These are phyloP conservation scores for Aureobasidium zeae DNA, from an alignment of 2,329 filamentous ascomycete species.

Conservation along the genomic window DNA sequence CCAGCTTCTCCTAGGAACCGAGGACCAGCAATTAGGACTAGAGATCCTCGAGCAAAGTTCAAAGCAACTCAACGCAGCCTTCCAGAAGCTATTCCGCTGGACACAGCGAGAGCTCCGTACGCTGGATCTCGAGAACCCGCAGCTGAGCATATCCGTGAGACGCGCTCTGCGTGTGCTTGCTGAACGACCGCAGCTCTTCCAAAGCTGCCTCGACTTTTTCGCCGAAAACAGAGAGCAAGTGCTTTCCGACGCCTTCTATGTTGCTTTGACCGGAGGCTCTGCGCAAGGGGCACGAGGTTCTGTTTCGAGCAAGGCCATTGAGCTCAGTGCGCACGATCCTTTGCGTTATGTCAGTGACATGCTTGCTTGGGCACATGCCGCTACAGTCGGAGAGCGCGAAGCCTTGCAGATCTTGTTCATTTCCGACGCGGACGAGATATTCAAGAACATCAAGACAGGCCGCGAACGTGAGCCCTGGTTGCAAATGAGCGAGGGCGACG, in stretches of 20 bases:
- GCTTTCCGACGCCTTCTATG: constrained; percentile 80
- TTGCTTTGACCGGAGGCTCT: constrained; percentile 67
- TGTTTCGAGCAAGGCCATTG: constrained; percentile 69
- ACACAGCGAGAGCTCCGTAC: constrained; percentile 88
- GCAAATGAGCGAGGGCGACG: constrained; percentile 39
- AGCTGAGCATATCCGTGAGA: constrained; percentile 77
- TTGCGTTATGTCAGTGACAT: constrained; percentile 92
- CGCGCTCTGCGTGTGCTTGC: constrained; percentile 77
- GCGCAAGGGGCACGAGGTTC: constrained; percentile 36
- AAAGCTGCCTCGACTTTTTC: constrained; percentile 88
- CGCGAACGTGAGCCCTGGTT: constrained; percentile 74
- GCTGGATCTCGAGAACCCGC: constrained; percentile 86
- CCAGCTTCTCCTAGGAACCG: constrained; percentile 77
- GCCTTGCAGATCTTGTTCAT: constrained; percentile 87
- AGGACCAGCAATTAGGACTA: constrained; percentile 77
- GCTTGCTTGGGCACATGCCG: constrained; percentile 93
- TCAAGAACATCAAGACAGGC: constrained; percentile 69
- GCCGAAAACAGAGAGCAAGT: constrained; percentile 81
- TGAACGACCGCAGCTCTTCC: constrained; percentile 81
- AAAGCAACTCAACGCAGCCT: constrained; percentile 76
- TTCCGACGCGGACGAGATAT: constrained; percentile 79
- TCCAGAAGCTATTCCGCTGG: constrained; percentile 94
- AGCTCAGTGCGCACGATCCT: constrained; percentile 84
- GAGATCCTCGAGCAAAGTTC: constrained; percentile 89
- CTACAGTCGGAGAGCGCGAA: constrained; percentile 86